phyloP scores from a whole-genome alignment of 257 asterid species.

The Gentiana macrophylla region DNA sequence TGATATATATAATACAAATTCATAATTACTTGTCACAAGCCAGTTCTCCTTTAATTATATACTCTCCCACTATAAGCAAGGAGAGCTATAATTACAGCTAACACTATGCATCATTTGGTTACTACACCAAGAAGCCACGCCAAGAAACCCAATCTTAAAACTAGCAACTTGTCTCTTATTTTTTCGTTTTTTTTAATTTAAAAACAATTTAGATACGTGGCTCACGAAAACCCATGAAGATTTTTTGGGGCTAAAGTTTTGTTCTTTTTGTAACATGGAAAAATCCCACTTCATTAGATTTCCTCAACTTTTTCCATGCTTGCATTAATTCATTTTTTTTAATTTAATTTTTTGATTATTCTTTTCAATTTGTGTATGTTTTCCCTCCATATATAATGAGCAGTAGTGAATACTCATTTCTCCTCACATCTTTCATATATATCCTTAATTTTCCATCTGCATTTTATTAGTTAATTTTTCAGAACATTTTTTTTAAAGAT shows the following conservation, averaged over 20 bases:
- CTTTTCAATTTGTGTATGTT: slow-evolving; percentile 17
- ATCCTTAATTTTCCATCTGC: neutral
- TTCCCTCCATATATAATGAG: slow-evolving; percentile 19
- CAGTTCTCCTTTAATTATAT: too few relatives aligned
- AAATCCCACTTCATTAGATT: slow-evolving; percentile 9
- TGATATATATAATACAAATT: too few relatives aligned
- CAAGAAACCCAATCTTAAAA: slow-evolving; percentile 50
- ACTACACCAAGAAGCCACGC: slow-evolving; percentile 35
- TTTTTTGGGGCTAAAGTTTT: slow-evolving; percentile 17
- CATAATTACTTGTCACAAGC: too few relatives aligned
- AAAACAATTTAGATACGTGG: slow-evolving; percentile 5
- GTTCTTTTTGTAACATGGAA: slow-evolving; percentile 6
- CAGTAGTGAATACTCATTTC: slow-evolving; percentile 14
- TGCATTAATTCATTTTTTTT: too few relatives aligned
- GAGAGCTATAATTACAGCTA: too few relatives aligned
- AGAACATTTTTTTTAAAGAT: neutral
- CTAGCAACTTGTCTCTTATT: slow-evolving; percentile 12
- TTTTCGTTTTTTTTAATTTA: slow-evolving; percentile 9
- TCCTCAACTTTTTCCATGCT: slow-evolving; percentile 13
- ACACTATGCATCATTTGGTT: neutral
- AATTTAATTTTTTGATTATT: neutral
- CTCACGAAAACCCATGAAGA: slow-evolving; percentile 59
- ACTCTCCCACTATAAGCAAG: too few relatives aligned
- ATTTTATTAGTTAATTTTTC: neutral
- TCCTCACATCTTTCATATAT: slow-evolving; percentile 16